phyloP scores from a whole-genome alignment of 108 stramenopile species.

The Cyclotella kingstonii region DNA sequence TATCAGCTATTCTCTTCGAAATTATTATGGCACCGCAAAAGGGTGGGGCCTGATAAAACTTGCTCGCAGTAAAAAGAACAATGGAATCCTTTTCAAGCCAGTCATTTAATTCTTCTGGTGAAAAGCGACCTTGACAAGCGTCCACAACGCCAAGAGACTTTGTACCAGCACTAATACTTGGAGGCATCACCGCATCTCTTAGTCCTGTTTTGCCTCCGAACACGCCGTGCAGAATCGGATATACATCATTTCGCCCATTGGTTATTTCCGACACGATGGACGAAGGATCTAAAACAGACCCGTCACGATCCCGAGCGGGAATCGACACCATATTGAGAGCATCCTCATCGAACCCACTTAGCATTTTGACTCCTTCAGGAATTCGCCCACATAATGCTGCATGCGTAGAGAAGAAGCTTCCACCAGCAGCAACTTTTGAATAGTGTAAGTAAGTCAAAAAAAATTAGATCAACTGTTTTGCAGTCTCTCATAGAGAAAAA shows the following conservation, averaged over 20 bases:
- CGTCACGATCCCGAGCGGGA: conserved; percentile 48
- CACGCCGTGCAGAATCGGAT: conserved; percentile 67
- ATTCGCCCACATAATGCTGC: conserved; percentile 57
- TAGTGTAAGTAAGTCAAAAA: neutral
- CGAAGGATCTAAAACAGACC: conserved; percentile 54
- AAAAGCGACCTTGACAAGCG: conserved; percentile 73
- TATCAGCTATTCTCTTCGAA: conserved; percentile 50
- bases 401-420: conserved; percentile 66
- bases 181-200: conserved; percentile 56
- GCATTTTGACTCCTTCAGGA: conserved; percentile 31
- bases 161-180: conserved; percentile 48
- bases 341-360: conserved; percentile 51
- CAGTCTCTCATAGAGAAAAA: neutral
- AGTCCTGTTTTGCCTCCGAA: conserved; percentile 79
- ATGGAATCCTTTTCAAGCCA: conserved; percentile 70
- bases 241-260: conserved; percentile 27
- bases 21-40: conserved; percentile 64
- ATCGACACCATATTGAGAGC: conserved; percentile 42
- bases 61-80: conserved; percentile 68
- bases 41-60: conserved; percentile 77
- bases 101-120: conserved; percentile 52
- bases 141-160: conserved; percentile 64
- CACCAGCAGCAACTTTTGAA: conserved; percentile 50
- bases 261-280: conserved; percentile 35
- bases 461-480: too few species aligned